These are phyloP conservation scores for Tolypocladium pustulatum DNA, from an alignment of 2,329 filamentous ascomycete genomes.

Conservation along the genomic window DNA sequence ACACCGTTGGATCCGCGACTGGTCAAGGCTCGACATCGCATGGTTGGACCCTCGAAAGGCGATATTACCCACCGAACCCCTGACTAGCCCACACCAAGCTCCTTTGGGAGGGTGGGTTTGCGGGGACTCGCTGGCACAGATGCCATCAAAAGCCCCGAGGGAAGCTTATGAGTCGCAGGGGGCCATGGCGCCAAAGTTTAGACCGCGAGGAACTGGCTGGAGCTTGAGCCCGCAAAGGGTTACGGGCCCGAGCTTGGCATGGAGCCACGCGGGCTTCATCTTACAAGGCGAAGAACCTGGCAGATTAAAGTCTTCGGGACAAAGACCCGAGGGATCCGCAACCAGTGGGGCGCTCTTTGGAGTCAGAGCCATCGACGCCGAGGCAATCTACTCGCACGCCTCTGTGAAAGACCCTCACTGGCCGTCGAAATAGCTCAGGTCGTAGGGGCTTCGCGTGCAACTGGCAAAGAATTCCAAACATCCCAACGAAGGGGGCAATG, in stretches of 20 bases:
- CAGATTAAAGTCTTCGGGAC: not conserved
- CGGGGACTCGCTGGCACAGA: not conserved
- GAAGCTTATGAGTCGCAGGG: not conserved
- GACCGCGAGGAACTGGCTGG: not conserved
- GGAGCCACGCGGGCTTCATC: not conserved
- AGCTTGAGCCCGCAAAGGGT: not conserved
- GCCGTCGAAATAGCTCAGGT: too few relatives aligned
- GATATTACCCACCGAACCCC: conserved; percentile 1
- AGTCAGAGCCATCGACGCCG: not conserved
- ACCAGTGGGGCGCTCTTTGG: not conserved
- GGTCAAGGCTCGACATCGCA: not conserved
- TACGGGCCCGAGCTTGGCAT: not conserved
- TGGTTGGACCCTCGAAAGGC: not conserved
- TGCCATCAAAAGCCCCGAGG: not conserved
- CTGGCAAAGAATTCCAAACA: not conserved
- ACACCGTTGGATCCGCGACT: not conserved
- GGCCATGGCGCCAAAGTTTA: not conserved
- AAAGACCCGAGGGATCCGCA: not conserved
- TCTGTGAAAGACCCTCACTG: not conserved
- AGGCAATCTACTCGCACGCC: not conserved
- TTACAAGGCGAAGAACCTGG: not conserved
- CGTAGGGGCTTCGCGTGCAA: not conserved
- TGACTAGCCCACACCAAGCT: conserved; percentile 1
- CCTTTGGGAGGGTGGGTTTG: not conserved
- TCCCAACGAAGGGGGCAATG: not conserved